Percentiles rank a stretch among this genome's conserved stretches.
phyloP scores from a whole-genome alignment of 1,284 basidiomycete species.

The Apiotrichum gamsii region DNA sequence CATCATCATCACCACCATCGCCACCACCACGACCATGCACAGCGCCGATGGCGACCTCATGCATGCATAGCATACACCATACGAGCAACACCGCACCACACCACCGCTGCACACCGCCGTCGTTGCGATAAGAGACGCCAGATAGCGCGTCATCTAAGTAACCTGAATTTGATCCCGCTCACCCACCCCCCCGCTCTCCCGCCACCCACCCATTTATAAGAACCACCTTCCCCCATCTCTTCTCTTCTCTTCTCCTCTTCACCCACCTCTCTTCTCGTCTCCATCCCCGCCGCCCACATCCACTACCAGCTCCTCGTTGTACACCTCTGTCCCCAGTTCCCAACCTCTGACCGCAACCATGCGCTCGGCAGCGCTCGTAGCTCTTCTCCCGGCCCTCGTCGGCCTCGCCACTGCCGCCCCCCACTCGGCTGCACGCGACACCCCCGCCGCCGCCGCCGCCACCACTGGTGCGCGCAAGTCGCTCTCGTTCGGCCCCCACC shows the following conservation, averaged over 20 bases:
- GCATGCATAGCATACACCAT: no score
- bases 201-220: not conserved
- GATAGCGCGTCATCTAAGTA: no score
- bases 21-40: no score
- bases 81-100: not conserved
- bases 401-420: constrained; percentile 26
- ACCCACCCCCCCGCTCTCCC: not conserved
- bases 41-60: no score
- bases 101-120: no score
- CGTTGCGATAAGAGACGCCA: no score
- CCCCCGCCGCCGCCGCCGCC: constrained; percentile 5
- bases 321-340: no score
- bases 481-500: constrained; percentile 68
- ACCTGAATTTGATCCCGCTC: no score
- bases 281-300: no score
- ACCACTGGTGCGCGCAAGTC: constrained; percentile 70
- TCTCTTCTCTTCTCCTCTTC: not conserved
- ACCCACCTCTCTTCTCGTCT: not conserved
- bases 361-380: constrained; percentile 41
- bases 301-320: not conserved
- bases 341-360: constrained; percentile 28
- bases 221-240: not conserved
- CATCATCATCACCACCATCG: no score
- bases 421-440: constrained; percentile 4
- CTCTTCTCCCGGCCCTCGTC: constrained; percentile 44